Evolutionary conservation across 768 basidiomycete genomes (phyloP).

Genomic region (Leccinum aurantiacum): DNA sequence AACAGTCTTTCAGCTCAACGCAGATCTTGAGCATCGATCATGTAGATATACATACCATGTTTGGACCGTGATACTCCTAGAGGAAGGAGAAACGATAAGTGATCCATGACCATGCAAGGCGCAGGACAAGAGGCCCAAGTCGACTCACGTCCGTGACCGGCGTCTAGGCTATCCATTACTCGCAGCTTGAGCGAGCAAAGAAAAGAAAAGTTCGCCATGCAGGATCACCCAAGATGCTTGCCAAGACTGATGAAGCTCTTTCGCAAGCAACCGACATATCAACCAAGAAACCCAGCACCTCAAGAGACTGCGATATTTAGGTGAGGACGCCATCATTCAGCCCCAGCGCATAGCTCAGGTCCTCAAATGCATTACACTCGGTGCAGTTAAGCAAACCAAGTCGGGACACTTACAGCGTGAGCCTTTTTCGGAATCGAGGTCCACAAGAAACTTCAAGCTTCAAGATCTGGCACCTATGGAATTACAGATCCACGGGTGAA

Average conservation of each 20-base stretch:
- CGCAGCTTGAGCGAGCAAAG: not conserved
- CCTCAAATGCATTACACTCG: not conserved
- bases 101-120: not conserved
- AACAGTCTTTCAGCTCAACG: too few relatives aligned
- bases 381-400: not conserved
- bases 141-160: not conserved
- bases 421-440: not conserved
- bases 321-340: too few relatives aligned
- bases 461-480: not conserved
- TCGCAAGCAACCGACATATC: not conserved
- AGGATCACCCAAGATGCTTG: too few relatives aligned
- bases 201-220: not conserved
- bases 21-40: too few relatives aligned
- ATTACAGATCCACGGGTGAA: not conserved
- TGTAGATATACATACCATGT: too few relatives aligned
- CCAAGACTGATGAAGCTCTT: not conserved
- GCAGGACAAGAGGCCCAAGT: not conserved
- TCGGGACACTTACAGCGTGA: too few relatives aligned
- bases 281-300: not conserved
- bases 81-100: not conserved
- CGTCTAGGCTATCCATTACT: too few relatives aligned
- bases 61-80: not conserved
- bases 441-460: not conserved
- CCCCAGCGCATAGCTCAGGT: not conserved
- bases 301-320: too few relatives aligned